These are phyloP conservation scores for Achaetomium macrosporum DNA, from an alignment of 2,329 filamentous ascomycete species.

Conservation along the genomic window DNA sequence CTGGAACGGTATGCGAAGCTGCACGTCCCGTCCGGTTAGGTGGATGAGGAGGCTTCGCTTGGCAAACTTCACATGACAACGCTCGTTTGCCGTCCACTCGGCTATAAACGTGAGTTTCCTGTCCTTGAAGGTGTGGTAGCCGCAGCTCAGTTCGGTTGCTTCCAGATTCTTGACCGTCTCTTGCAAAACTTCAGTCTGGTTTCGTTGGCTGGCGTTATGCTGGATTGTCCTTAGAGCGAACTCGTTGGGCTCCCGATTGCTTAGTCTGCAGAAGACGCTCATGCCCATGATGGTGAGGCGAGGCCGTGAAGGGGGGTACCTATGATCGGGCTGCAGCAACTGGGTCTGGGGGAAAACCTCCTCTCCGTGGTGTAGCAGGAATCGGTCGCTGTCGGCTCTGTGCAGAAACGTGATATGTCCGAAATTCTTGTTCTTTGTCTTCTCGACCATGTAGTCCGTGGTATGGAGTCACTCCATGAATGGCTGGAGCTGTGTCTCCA, in stretches of 20 bases:
- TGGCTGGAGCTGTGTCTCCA: conserved; percentile 36
- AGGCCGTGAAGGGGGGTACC: conserved; percentile 9
- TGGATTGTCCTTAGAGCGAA: conserved; percentile 21
- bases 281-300: conserved; percentile 28
- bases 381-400: conserved; percentile 34
- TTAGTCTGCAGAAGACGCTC: conserved; percentile 28
- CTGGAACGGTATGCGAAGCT: conserved; percentile 45
- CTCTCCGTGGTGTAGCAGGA: conserved; percentile 35
- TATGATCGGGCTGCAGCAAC: background rate
- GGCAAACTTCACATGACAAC: conserved; percentile 37
- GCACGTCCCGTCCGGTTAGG: conserved; percentile 24
- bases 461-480: conserved; percentile 38
- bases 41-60: conserved; percentile 38
- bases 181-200: background rate
- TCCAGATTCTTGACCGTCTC: conserved; percentile 8
- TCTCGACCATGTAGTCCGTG: conserved; percentile 39
- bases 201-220: conserved; percentile 10
- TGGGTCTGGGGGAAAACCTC: background rate
- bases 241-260: conserved; percentile 13
- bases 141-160: conserved; percentile 30
- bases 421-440: conserved; percentile 30
- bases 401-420: conserved; percentile 42
- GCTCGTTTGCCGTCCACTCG: conserved; percentile 35
- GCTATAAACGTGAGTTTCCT: conserved; percentile 37
- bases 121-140: conserved; percentile 40